These are phyloP conservation scores for Pyricularia grisea DNA, from an alignment of 2,329 filamentous ascomycete genomes.

Conservation along the genomic window DNA sequence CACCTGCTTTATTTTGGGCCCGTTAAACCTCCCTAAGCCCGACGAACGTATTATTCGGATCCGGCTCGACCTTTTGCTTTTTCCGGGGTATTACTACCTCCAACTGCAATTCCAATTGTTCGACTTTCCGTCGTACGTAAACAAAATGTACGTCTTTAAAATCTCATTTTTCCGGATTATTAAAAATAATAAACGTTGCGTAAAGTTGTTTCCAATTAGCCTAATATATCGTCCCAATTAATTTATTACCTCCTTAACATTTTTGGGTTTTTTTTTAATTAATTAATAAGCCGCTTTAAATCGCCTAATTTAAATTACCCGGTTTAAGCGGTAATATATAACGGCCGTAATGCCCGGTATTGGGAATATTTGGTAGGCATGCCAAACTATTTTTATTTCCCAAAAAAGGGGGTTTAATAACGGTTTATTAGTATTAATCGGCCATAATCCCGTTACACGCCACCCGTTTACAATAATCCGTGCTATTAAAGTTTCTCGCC, in stretches of 20 bases:
- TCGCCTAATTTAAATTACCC: not conserved
- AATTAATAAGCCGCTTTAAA: not conserved
- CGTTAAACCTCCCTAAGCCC: not conserved
- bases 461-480: not conserved
- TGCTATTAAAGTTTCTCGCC: not conserved
- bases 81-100: not conserved
- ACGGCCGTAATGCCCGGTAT: not conserved
- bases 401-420: not conserved
- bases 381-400: not conserved
- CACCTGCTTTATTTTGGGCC: not conserved
- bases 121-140: not conserved
- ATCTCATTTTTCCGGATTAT: not conserved
- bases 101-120: not conserved
- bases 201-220: not conserved
- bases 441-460: constrained; percentile 1
- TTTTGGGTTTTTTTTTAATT: not conserved
- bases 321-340: not conserved
- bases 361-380: not conserved
- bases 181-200: not conserved
- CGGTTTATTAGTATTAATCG: not conserved
- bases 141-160: not conserved
- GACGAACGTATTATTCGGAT: not conserved
- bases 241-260: not conserved
- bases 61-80: not conserved
- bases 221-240: not conserved